A percentile compares a stretch with the other conserved stretches of the same genome.
phyloP scores from a whole-genome alignment of 2,329 filamentous ascomycete genomes.

The Emmonsiellopsis sp. region DNA sequence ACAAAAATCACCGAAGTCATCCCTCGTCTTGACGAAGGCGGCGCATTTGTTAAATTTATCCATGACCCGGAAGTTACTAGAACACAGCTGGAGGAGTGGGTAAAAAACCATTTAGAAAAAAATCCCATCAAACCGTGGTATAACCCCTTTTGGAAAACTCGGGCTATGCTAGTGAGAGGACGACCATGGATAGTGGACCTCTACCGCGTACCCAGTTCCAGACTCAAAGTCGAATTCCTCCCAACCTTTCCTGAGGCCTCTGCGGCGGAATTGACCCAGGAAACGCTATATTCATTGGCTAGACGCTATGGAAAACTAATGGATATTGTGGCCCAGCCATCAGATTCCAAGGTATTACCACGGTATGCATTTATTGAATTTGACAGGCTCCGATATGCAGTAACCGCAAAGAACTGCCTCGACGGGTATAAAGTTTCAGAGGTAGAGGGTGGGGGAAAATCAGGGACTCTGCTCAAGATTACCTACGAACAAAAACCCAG shows the following conservation, averaged over 20 bases:
- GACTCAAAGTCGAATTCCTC: constrained; percentile 76
- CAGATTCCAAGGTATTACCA: constrained; percentile 76
- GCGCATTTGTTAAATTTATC: constrained; percentile 81
- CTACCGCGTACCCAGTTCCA: constrained; percentile 65
- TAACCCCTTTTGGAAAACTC: constrained; percentile 66
- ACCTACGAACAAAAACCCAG: constrained; percentile 76
- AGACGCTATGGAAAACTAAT: constrained; percentile 81
- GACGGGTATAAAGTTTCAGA: constrained; percentile 70
- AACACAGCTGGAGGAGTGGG: constrained; percentile 49
- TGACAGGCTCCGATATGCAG: constrained; percentile 59
- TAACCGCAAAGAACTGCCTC: constrained; percentile 86
- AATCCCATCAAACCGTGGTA: constrained; percentile 80
- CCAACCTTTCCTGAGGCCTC: constrained; percentile 60
- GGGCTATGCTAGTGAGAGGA: constrained; percentile 65
- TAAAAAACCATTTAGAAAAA: constrained; percentile 56
- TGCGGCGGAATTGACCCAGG: constrained; percentile 72
- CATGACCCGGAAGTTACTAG: constrained; percentile 40
- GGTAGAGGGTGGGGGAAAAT: constrained; percentile 60
- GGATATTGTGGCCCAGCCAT: constrained; percentile 72
- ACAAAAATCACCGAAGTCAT: constrained; percentile 72
- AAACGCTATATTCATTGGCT: constrained; percentile 78
- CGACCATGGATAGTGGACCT: constrained; percentile 92
- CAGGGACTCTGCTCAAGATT: constrained; percentile 67
- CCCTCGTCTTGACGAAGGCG: constrained; percentile 80
- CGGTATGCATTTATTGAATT: constrained; percentile 76